Evolutionary conservation across 2,329 filamentous ascomycete genomes (phyloP).

Genomic region (Curvularia verruculosa): DNA sequence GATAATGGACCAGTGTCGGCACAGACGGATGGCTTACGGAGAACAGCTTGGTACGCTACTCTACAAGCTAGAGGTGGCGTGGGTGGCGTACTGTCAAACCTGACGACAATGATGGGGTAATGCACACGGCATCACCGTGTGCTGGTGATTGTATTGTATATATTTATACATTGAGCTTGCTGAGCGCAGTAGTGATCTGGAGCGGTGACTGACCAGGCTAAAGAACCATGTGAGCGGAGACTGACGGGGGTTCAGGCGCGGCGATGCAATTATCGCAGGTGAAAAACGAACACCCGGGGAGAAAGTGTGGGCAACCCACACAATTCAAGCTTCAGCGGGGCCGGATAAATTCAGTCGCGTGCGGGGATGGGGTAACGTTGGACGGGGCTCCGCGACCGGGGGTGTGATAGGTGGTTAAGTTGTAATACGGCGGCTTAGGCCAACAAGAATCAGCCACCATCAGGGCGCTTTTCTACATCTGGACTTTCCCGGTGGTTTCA

Average conservation of each 20-base stretch:
- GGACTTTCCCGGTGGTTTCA: conserved; percentile 24
- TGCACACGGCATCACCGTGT: not conserved
- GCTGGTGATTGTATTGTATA: not conserved
- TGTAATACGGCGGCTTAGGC: conserved; percentile 13
- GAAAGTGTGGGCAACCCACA: not conserved
- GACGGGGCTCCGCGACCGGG: conserved; percentile 20
- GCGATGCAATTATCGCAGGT: not conserved
- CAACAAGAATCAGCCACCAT: conserved; percentile 19
- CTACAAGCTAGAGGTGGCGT: not conserved
- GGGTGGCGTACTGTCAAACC: not conserved
- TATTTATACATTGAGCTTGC: not conserved
- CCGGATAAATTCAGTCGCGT: conserved; percentile 8
- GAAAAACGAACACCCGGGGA: not conserved
- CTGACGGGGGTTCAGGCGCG: not conserved
- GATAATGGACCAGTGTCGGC: not conserved
- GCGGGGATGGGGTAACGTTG: conserved; percentile 8
- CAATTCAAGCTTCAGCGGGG: conserved; percentile 7
- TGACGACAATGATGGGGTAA: conserved; percentile 2
- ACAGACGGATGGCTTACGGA: not conserved
- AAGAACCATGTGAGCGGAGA: not conserved
- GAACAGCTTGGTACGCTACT: not conserved
- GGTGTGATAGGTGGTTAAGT: conserved; percentile 23
- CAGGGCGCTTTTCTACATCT: conserved; percentile 18
- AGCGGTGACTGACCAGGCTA: not conserved
- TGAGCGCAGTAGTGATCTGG: not conserved